Evolutionary conservation across 371 early-diverging fungal species (phyloP), one percentile per base, ranked within the genome.

Genomic region (Paraphysoderma sedebokerense): DNA sequence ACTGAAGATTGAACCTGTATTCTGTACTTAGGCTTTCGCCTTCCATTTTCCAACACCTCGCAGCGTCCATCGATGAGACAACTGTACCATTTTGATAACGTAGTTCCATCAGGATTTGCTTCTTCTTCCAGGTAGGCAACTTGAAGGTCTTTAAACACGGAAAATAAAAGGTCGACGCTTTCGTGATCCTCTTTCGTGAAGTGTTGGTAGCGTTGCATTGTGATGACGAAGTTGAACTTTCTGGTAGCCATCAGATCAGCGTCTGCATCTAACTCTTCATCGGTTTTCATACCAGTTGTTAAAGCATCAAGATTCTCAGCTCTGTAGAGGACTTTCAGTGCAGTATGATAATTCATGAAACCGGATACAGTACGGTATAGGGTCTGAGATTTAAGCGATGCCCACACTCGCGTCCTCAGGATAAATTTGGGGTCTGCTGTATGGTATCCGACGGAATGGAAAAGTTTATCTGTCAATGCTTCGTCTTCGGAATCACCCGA

Each of bases 321-420:
- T 2, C 81, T 76, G 48, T 80, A 79, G 11, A 89, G 62, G 2
- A 85, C 65, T 53, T 81, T 79, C 53, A 89, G 72, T 1, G 88
- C 86, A 54, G 81, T 82, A 40, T 73, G 68, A 50, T 89, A 87
- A 55, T 87, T 87, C 87, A 87, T 85, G 53, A 87, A 85, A 0
- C 91, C 89, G 28, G 81, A 76, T 7, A 88, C 79, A 3, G 88
- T 88, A 32, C 89, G 81, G 51, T 80, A 88, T 40, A 90, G 63
- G 0, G 91, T 90, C 59, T 88, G 87, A 15, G 86, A 79, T 24
- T 87, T 75, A 7, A 87, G 63, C 0, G 87, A 87, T 1, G 89
- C 87, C 87, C 88, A 90, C 26, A 87, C 85, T 27, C 89, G 79
- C 5, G 86, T 87, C 35, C 87, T 77, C 28, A 87, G 67, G 0